These are phyloP conservation scores for Aspergillus pseudoviridinutans DNA, from an alignment of 2,329 filamentous ascomycete genomes.

Conservation along the genomic window DNA sequence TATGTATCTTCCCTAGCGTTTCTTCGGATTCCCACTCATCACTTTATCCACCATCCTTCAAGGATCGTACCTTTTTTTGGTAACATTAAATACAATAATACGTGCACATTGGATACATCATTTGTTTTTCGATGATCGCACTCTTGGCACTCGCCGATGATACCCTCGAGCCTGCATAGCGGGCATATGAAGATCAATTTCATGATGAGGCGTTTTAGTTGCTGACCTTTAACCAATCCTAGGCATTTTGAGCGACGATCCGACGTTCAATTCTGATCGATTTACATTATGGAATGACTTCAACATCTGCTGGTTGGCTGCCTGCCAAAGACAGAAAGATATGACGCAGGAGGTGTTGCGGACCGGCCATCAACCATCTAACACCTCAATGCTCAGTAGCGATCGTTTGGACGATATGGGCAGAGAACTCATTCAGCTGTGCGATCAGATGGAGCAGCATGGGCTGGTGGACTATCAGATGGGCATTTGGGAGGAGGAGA, in stretches of 20 bases:
- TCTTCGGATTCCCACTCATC: conserved; percentile 13
- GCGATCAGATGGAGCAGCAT: conserved; percentile 81
- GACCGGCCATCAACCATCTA: conserved; percentile 54
- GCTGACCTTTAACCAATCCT: conserved; percentile 7
- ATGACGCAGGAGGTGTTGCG: conserved; percentile 58
- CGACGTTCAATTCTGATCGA: conserved; percentile 68
- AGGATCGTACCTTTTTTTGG: not conserved
- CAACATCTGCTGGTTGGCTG: conserved; percentile 83
- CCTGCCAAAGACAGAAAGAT: conserved; percentile 80
- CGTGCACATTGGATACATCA: not conserved
- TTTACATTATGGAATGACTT: conserved; percentile 90
- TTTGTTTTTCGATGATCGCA: not conserved
- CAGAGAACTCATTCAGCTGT: conserved; percentile 74
- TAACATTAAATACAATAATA: not conserved
- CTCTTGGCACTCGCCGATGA: not conserved
- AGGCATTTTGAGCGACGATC: conserved; percentile 84
- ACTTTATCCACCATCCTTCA: not conserved
- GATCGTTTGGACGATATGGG: conserved; percentile 74
- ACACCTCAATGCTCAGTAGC: conserved; percentile 61
- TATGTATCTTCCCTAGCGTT: conserved; percentile 42
- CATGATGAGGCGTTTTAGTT: not conserved
- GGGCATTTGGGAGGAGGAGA: conserved; percentile 92
- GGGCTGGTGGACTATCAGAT: conserved; percentile 98
- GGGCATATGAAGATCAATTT: not conserved
- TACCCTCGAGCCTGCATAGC: not conserved